These are phyloP conservation scores for Firmiana major DNA, from an alignment of 345 rosid genomes.

Conservation along the genomic window DNA sequence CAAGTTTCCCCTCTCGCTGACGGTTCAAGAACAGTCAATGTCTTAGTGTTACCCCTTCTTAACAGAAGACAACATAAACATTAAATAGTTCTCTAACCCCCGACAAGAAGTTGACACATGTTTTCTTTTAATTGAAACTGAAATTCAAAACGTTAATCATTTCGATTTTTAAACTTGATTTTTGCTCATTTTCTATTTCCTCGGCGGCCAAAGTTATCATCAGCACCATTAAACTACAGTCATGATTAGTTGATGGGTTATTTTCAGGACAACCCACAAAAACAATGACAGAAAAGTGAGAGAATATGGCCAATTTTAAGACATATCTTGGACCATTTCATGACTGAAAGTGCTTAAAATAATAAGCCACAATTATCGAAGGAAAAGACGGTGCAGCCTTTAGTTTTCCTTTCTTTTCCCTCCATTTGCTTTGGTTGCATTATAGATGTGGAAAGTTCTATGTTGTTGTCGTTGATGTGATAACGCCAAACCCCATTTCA, in stretches of 20 bases:
- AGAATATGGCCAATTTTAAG: background rate
- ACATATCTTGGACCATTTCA: background rate
- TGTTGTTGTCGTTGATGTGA: background rate
- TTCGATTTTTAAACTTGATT: too few relatives aligned
- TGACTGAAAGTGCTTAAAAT: background rate
- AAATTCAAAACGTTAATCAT: too few relatives aligned
- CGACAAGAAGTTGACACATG: too few relatives aligned
- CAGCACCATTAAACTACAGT: background rate
- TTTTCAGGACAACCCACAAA: conserved; percentile 9
- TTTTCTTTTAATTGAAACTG: too few relatives aligned
- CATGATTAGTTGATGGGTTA: conserved; percentile 12
- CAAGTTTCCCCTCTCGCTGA: background rate
- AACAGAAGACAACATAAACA: background rate
- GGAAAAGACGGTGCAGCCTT: background rate
- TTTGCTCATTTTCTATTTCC: background rate
- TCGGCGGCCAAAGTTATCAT: background rate
- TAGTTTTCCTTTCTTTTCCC: background rate
- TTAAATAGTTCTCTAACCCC: background rate
- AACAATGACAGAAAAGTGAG: background rate
- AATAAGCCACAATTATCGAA: background rate
- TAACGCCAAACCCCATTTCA: background rate
- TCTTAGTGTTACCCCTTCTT: background rate
- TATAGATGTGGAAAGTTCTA: background rate
- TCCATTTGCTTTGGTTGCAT: background rate
- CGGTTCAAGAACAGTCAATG: background rate